phyloP scores from a whole-genome alignment of 1,284 basidiomycete species.

The Trametes polyzona region DNA sequence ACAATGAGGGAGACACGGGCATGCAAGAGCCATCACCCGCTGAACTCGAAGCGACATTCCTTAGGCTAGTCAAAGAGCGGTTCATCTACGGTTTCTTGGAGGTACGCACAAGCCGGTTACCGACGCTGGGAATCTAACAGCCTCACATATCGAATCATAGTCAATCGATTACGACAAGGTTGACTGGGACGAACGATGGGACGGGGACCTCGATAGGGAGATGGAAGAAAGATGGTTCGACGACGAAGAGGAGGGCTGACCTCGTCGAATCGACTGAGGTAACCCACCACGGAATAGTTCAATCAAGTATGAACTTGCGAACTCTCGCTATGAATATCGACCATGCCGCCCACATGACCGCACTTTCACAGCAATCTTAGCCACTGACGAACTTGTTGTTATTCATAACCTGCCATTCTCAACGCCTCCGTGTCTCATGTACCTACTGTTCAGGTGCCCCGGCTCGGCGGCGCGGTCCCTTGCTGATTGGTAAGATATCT shows the following conservation, averaged over 20 bases:
- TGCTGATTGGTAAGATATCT: constrained; percentile 18
- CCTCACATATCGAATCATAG: constrained; percentile 43
- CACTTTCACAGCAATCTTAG: neutral
- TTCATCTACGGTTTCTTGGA: constrained; percentile 80
- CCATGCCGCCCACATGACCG: neutral
- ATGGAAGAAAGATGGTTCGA: constrained; percentile 79
- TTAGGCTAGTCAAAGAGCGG: constrained; percentile 62
- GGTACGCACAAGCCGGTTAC: constrained; percentile 44
- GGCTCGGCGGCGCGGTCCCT: neutral
- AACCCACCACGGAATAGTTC: neutral
- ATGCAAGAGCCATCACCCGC: constrained; percentile 47
- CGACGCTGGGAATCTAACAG: constrained; percentile 1
- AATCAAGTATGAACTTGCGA: neutral
- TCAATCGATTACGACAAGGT: constrained; percentile 70
- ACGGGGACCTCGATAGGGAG: constrained; percentile 61
- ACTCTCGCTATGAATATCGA: neutral
- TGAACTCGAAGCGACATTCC: constrained; percentile 54
- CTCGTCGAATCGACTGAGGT: neutral
- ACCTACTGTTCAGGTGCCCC: neutral
- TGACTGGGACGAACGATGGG: constrained; percentile 78
- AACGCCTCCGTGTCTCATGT: neutral
- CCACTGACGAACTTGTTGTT: neutral
- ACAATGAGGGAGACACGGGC: constrained; percentile 35
- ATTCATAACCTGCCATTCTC: neutral
- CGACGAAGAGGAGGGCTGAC: constrained; percentile 56